Conservation (phyloP, 2,329 filamentous ascomycete species). For the Trichoderma aggressivum region DNA sequence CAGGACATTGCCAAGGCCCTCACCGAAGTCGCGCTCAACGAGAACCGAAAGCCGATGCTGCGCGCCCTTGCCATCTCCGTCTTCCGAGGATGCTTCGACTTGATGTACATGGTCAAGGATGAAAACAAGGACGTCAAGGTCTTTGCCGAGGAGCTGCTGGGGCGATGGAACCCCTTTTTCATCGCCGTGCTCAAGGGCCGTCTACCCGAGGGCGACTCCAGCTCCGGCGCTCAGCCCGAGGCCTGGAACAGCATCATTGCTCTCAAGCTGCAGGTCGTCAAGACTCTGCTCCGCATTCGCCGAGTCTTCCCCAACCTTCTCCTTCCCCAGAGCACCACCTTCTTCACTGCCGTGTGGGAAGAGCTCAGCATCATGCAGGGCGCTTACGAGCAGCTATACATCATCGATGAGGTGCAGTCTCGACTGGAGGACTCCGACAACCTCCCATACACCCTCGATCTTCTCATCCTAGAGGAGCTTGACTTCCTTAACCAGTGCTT, state of each 20-base stretch:
- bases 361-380: constrained; percentile 73
- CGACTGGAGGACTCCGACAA: constrained; percentile 85
- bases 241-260: constrained; percentile 78
- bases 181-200: constrained; percentile 70
- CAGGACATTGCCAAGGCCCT: constrained; percentile 79
- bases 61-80: constrained; percentile 85
- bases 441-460: constrained; percentile 92
- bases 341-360: constrained; percentile 87
- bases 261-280: constrained; percentile 90
- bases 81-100: constrained; percentile 88
- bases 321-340: constrained; percentile 72
- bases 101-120: constrained; percentile 94
- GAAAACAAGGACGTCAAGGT: constrained; percentile 80
- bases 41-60: constrained; percentile 68
- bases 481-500: constrained; percentile 93
- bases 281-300: constrained; percentile 86
- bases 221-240: constrained; percentile 52
- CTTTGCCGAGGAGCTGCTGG: constrained; percentile 84
- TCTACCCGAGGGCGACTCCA: constrained; percentile 61
- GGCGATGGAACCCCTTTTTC: constrained; percentile 88
- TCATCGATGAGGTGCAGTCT: constrained; percentile 79
- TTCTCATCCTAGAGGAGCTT: constrained; percentile 87
- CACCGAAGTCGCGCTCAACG: constrained; percentile 76
- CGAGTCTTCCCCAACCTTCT: constrained; percentile 78
- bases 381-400: constrained; percentile 78